Base-by-base conservation (phyloP, 1,284 basidiomycete species). In the Boletus subluridellus region DNA sequence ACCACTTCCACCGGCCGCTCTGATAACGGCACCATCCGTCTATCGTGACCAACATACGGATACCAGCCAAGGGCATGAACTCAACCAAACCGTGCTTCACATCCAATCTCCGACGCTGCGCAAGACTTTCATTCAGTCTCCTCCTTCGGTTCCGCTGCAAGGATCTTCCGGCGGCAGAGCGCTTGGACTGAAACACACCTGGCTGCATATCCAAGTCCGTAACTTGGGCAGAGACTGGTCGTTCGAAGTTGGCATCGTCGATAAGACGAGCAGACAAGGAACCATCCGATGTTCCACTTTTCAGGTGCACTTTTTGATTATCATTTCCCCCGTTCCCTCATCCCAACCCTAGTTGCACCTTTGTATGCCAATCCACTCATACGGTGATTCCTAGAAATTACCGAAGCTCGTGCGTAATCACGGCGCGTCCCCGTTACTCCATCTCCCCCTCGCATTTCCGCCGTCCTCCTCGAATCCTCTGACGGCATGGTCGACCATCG, bases 31-130 rank as follows among this genome's bases (percentile, higher is more conserved):
- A 14, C 74, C 78, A 12, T 66, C 69, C 24, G 44, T 74, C 49
- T 61, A 64, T 50, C 63, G 65, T n/a, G 64, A 66, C 49, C 62
- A 70, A 26, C 55, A 57, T 34, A 64, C 68, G 61, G 70, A 64
- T 26, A 53, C 50, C 21, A 66, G 69, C 57, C 65, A 62, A 53
- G 80, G 81, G 30, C 77, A 82, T 65, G 57, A 75, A 60, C 69
- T 86, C n/a, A 68, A 80, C 68, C 87, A 90, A 66, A 83, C 82
- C 0, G 90, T 93, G 0, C 77, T 94, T n/a, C 92, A 94, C 65
- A 82, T 94, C 47, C 92, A 94, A 67, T 91, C 89, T 4, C 90
- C 90, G 9, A 84, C 83, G 1, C 69, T 91, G 35, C 78, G 75
- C 37, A 82, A 78, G 37, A 90, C 91, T 0, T 94, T 80, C 67